These are phyloP conservation scores for Jamesozyma gamospora DNA, from an alignment of 805 yeast species.

Conservation along the genomic window DNA sequence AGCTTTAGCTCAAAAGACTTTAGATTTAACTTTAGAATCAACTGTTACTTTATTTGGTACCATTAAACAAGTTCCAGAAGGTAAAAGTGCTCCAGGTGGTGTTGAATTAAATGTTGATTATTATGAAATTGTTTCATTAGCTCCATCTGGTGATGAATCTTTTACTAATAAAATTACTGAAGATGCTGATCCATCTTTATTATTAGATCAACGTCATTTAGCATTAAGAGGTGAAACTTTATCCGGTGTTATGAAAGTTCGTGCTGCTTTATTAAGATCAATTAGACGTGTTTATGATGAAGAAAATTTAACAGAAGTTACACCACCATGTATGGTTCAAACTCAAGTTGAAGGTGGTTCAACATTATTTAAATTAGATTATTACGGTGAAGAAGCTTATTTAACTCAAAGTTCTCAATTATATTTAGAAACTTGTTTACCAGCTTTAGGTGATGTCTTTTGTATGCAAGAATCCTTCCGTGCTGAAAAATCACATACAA, in stretches of 20 bases:
- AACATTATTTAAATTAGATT: constrained; percentile 82
- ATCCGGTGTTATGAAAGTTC: constrained; percentile 86
- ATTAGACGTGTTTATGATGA: constrained; percentile 70
- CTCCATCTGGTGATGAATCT: constrained; percentile 94
- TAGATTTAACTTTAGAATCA: constrained; percentile 79
- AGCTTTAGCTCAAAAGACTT: constrained; percentile 81
- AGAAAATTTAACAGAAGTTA: constrained; percentile 75
- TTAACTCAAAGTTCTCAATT: constrained; percentile 95
- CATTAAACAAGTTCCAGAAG: constrained; percentile 79
- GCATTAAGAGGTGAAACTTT: constrained; percentile 94
- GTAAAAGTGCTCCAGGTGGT: constrained; percentile 95
- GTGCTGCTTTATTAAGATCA: constrained; percentile 67
- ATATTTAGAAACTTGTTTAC: constrained; percentile 91
- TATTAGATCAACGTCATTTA: constrained; percentile 91
- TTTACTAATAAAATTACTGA: constrained; percentile 92
- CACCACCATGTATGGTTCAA: constrained; percentile 99
- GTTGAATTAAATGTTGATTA: constrained; percentile 88
- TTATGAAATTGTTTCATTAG: constrained; percentile 81
- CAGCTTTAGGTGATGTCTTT: constrained; percentile 94
- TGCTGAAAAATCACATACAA: constrained; percentile 97
- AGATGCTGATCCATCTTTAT: constrained; percentile 82
- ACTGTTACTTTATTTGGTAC: constrained; percentile 75
- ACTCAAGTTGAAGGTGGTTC: constrained; percentile 99
- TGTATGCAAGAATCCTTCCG: constrained; percentile 98
- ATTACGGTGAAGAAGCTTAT: constrained; percentile 95